Evolutionary conservation across 2,329 filamentous ascomycete species (phyloP).

Genomic region (Alternaria sp.): DNA sequence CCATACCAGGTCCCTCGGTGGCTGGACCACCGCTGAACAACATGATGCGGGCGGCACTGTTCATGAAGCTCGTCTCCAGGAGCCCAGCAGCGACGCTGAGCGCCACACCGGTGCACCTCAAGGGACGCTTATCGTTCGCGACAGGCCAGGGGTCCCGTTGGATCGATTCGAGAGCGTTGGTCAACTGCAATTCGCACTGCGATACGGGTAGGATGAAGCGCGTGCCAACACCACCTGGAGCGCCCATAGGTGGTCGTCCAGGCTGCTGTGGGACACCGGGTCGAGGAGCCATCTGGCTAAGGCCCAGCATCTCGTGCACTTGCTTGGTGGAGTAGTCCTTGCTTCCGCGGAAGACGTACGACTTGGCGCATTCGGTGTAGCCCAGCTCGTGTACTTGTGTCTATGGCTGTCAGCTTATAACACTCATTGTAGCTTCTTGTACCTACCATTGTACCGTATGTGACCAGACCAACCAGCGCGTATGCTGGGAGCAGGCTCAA

Average conservation of each 20-base stretch:
- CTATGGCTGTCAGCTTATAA: constrained; percentile 52
- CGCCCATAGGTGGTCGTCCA: constrained; percentile 67
- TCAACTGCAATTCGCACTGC: constrained; percentile 96
- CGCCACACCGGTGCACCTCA: constrained; percentile 95
- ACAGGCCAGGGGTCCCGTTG: constrained; percentile 99
- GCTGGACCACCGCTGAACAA: constrained; percentile 93
- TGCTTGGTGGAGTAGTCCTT: constrained; percentile 99
- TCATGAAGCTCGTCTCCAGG: constrained; percentile 93
- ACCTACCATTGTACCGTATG: constrained; percentile 87
- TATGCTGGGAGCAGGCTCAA: constrained; percentile 81
- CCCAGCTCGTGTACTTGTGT: constrained; percentile 97
- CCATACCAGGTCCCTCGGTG: constrained; percentile 95
- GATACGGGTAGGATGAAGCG: constrained; percentile 93
- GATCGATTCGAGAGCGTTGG: constrained; percentile 91
- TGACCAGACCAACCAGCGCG: constrained; percentile 81
- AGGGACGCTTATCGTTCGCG: constrained; percentile 85
- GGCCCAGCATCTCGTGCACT: constrained; percentile 98
- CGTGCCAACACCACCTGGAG: constrained; percentile 79
- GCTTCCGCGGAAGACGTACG: constrained; percentile 95
- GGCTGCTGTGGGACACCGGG: constrained; percentile 73
- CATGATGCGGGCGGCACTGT: constrained; percentile 95
- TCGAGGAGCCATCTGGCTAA: constrained; percentile 74
- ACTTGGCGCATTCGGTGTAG: constrained; percentile 97
- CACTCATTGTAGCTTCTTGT: background rate
- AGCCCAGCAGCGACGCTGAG: constrained; percentile 92